Conservation (phyloP, 371 early-diverging fungal genomes). For the Mucor saturninus region DNA sequence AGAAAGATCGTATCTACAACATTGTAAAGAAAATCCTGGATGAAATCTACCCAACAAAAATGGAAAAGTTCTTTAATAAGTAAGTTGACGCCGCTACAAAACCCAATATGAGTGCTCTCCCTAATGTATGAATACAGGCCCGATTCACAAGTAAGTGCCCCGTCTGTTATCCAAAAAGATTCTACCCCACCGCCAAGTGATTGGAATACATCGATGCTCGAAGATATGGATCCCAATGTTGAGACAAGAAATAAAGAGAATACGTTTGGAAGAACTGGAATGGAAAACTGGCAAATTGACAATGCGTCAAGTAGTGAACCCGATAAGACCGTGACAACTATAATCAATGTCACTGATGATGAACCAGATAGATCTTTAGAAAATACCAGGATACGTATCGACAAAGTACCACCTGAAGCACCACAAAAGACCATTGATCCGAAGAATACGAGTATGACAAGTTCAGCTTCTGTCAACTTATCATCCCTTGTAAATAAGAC, state of each 20-base stretch:
- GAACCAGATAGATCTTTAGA: too few relatives aligned
- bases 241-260: too few relatives aligned
- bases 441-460: too few relatives aligned
- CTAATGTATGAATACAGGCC: not conserved
- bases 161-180: not conserved
- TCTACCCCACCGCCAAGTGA: not conserved
- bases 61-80: not conserved
- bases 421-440: too few relatives aligned
- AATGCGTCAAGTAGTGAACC: not conserved
- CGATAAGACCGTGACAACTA: too few relatives aligned
- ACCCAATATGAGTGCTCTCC: not conserved
- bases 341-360: too few relatives aligned
- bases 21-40: constrained; percentile 26
- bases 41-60: constrained; percentile 15
- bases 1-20: constrained; percentile 30
- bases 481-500: too few relatives aligned
- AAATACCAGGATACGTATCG: too few relatives aligned
- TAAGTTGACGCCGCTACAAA: not conserved
- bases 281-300: constrained; percentile 8
- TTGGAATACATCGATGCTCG: constrained; percentile 3
- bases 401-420: too few relatives aligned
- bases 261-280: not conserved
- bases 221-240: not conserved
- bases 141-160: not conserved
- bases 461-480: too few relatives aligned